phyloP scores from a whole-genome alignment of 257 asterid genomes.

The Przewalskia tangutica region DNA sequence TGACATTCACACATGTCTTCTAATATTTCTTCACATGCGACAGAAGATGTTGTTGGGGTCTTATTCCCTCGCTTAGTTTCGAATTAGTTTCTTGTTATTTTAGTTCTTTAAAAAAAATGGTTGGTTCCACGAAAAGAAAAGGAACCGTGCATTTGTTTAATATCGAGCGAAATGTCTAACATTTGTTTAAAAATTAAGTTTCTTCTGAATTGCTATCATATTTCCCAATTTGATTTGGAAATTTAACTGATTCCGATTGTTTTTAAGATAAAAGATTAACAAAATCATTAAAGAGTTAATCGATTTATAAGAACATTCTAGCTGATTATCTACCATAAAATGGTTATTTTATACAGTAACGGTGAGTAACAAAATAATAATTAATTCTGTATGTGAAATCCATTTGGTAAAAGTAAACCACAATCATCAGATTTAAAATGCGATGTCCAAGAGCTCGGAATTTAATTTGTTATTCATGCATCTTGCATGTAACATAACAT shows the following conservation, averaged over 20 bases:
- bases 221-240: background rate
- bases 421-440: background rate
- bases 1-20: too few species aligned
- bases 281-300: background rate
- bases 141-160: background rate
- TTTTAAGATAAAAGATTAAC: background rate
- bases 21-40: too few species aligned
- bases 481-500: background rate
- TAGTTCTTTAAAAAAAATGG: too few species aligned
- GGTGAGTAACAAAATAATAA: too few species aligned
- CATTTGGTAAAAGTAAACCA: background rate
- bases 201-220: too few species aligned
- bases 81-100: too few species aligned
- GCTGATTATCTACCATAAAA: background rate
- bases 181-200: too few species aligned
- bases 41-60: too few species aligned
- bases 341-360: background rate
- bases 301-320: background rate
- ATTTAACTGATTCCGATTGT: background rate
- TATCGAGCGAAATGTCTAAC: background rate
- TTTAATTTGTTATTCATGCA: background rate
- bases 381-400: background rate
- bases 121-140: background rate
- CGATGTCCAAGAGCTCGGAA: background rate
- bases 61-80: too few species aligned